Percentiles rank a stretch among this genome's conserved stretches.
Conservation (phyloP, 2,329 filamentous ascomycete species). For the Monilinia laxa region DNA sequence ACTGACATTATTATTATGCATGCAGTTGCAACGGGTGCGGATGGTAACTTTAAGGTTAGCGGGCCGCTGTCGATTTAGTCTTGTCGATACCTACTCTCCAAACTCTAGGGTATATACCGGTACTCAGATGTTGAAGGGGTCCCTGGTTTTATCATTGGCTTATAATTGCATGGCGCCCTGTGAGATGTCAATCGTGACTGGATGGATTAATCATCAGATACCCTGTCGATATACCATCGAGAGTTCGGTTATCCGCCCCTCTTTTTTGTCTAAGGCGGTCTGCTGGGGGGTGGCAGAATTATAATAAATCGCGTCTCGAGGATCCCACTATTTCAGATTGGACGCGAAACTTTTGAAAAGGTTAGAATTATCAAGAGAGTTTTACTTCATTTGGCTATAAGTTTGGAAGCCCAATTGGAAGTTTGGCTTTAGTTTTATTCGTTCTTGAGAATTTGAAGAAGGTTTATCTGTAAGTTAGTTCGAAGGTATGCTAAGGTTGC, state of each 20-base stretch:
- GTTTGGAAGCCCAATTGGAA: neutral
- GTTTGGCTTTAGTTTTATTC: neutral
- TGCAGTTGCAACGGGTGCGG: constrained; percentile 2
- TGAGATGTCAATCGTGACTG: too few species aligned
- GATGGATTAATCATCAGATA: too few species aligned
- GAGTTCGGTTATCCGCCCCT: neutral
- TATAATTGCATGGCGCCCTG: too few species aligned
- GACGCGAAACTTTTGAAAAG: neutral
- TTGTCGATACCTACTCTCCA: too few species aligned
- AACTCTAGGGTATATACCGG: neutral
- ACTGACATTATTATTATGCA: neutral
- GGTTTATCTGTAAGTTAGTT: neutral
- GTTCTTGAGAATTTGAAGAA: neutral
- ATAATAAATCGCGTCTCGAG: neutral
- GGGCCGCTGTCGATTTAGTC: neutral
- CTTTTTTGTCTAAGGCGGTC: constrained; percentile 5
- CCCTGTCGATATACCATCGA: too few species aligned
- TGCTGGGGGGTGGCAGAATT: neutral
- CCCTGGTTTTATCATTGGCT: too few species aligned
- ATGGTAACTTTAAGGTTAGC: neutral
- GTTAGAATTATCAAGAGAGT: neutral
- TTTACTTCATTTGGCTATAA: neutral
- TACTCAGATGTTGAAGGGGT: too few species aligned
- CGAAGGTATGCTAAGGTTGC: neutral
- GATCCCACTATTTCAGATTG: too few species aligned